Percentiles rank a stretch among this genome's conserved stretches.
Evolutionary conservation across 306 rosid genomes (phyloP).

Genomic region (Medicago ruthenica): DNA sequence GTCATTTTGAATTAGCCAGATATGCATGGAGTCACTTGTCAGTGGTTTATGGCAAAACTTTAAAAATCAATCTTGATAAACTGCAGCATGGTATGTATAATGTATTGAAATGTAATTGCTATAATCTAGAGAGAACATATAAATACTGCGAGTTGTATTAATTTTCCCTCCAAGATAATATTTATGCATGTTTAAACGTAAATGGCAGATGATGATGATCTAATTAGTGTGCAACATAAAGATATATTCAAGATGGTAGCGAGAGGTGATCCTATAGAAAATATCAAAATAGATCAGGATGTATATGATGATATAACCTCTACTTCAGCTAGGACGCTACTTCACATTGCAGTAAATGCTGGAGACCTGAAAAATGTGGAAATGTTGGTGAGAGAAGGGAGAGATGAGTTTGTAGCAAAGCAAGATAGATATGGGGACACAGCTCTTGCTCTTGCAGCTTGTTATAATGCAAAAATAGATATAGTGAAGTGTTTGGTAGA

Average conservation of each 20-base stretch:
- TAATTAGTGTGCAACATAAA: background rate
- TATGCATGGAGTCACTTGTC: too few relatives aligned
- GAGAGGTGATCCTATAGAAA: background rate
- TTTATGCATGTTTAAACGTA: too few relatives aligned
- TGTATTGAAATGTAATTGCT: too few relatives aligned
- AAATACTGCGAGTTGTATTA: too few relatives aligned
- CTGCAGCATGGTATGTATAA: too few relatives aligned
- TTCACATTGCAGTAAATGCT: slow-evolving; percentile 33
- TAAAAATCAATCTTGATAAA: too few relatives aligned
- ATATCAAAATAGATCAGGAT: too few relatives aligned
- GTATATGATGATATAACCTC: background rate
- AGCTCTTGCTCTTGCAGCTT: slow-evolving; percentile 34
- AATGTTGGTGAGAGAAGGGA: background rate
- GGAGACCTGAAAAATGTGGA: background rate
- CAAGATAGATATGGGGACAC: slow-evolving; percentile 20
- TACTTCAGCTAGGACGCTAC: background rate
- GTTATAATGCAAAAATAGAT: background rate
- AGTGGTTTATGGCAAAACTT: too few relatives aligned
- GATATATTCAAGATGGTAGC: background rate
- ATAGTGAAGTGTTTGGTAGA: slow-evolving; percentile 24
- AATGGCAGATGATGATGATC: too few relatives aligned
- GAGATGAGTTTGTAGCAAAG: background rate
- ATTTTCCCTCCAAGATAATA: too few relatives aligned
- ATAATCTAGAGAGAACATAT: too few relatives aligned
- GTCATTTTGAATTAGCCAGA: too few relatives aligned